Conservation (phyloP, 495 filamentous ascomycete genomes). For the Penicillium paxilli region DNA sequence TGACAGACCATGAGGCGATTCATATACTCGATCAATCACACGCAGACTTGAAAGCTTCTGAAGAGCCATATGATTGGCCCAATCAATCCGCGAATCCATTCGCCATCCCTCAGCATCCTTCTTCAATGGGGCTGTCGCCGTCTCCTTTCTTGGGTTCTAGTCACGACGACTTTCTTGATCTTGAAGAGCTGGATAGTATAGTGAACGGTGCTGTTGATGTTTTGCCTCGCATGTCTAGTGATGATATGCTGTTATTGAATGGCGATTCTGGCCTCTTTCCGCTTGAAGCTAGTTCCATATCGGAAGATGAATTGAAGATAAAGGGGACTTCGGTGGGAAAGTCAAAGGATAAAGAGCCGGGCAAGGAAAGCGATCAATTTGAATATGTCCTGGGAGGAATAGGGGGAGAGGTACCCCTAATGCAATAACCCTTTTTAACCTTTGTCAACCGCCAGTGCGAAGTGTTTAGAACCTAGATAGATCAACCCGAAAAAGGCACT, state of each 20-base stretch:
- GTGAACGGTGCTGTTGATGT: background rate
- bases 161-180: background rate
- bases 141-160: background rate
- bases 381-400: conserved; percentile 2
- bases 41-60: background rate
- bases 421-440: background rate
- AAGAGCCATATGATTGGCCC: background rate
- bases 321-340: background rate
- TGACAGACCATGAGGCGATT: background rate
- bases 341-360: background rate
- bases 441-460: background rate
- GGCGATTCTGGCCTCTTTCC: no score
- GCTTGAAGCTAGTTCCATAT: background rate
- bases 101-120: background rate
- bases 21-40: background rate
- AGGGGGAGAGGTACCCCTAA: background rate
- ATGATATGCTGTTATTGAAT: no score
- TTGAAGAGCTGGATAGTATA: background rate
- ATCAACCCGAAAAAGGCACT: no score
- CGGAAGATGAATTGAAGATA: background rate
- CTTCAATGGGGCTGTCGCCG: background rate
- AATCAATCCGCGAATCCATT: background rate
- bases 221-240: background rate
- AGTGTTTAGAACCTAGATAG: no score
- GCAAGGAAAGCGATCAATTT: background rate